Base-by-base conservation (phyloP, 257 asterid species). In the Forsythia viridissima region DNA sequence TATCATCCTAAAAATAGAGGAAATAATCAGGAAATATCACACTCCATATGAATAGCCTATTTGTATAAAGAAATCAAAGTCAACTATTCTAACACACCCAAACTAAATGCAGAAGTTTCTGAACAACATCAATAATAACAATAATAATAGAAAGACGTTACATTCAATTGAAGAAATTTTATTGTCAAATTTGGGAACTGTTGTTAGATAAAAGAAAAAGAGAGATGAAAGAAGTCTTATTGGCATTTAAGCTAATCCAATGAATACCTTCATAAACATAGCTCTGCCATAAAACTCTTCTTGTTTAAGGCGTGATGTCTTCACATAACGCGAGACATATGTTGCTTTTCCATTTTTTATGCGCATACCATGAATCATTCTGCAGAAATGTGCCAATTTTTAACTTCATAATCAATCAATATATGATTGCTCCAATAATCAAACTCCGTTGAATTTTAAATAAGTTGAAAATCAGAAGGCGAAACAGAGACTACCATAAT, bases 311-410 rank as follows among this genome's bases (percentile, higher is more conserved):
- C 86, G 89, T 21, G 99, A 91, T 18, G 99, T 95, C 88, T 83
- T 93, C 83, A 95, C 97, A 81, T 86, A 95, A 77, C 98, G 99
- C 66, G 98, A 95, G 74, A 93, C 97, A 63, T 89, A 95, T 20
- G 96, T 87, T 82, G 98, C 96, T 87, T 93, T 95, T 76, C 99
- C 99, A 85, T 93, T 92, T 90, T 88, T 93, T 71, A 95, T 91
- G 79, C 92, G 98, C 89, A 95, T 75, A 37, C 98, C 98, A 83
- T 95, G 99, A 81, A 95, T 93, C 99, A 95, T 93, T 84, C 99
- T 95, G 88, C 82, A 83, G 48, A 66, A 73, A 65, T 46, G 71
- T 75, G 78, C 15, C 55, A 81, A 18, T 72, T 48, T 48, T 61
- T 21, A 72, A 70, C 40, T 34, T 68, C 30, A 51, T 65, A 69